Base-by-base conservation (phyloP, 805 yeast genomes). In the Tetrapisispora phaffii region DNA sequence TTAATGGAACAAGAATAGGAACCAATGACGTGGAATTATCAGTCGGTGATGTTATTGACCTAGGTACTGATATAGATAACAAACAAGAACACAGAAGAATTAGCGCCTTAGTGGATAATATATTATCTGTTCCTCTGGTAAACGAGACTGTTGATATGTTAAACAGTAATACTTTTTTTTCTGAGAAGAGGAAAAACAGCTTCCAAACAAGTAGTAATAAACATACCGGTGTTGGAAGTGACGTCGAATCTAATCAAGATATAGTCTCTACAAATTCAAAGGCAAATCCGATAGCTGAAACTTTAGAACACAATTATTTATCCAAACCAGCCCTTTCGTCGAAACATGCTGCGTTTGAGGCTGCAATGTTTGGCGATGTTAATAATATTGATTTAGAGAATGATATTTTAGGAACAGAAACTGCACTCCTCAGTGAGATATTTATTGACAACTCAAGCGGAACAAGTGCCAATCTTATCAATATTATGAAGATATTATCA, bases 61-160 rank as follows among this genome's bases (percentile, higher is more conserved):
- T 89, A 45, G 97, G 97, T 1, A 85, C 93, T 44, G 90, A 90
- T 56, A 82, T 89, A 45, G 62, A 66, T 47, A 71, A 74, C 44
- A 74, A 77, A 49, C 74, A 79, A 21, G 57, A 55, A 32, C 97
- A 89, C 63, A 77, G 85, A 56, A 85, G 85, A 57, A 89, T 89
- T 45, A 77, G 86, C 43, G 88, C 95, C 29, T 68, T 72, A 39
- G 81, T 89, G n/a, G 90, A 83, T 38, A 79, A 79, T 46, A 76
- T 87, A 44, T 72, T 76, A 42, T 71, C 80, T 34, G 49, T 60
- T 17, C 63, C 69, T 0, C 29, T 66, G 7, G 60, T 63, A 20
- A 34, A 43, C 15, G 41, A 43, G 19, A 37, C 45, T 19, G 45
- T 43, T 22, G 42, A 43, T 32, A 9, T 43, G 5, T 24, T 43